These are phyloP conservation scores for Fomitopsis pulvina DNA, from an alignment of 768 basidiomycete species.

Conservation along the genomic window DNA sequence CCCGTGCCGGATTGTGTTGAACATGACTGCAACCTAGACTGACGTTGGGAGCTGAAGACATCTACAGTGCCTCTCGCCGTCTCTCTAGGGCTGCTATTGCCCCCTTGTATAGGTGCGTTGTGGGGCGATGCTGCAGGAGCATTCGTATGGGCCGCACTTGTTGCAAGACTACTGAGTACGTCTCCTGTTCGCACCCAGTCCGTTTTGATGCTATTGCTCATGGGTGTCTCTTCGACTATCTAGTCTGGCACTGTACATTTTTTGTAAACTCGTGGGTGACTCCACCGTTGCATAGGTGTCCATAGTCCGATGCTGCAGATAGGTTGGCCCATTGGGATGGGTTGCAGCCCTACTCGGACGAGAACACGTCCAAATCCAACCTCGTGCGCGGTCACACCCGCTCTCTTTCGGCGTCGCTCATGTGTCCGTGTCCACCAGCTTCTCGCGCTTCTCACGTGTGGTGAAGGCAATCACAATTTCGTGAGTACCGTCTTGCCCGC, in stretches of 20 bases:
- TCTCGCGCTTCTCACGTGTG: conserved; percentile 61
- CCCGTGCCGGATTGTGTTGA: no score
- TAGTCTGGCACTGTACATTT: conserved; percentile 69
- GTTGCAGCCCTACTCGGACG: conserved; percentile 73
- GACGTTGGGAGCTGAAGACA: no score
- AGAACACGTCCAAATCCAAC: conserved; percentile 71
- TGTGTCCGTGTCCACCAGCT: no score
- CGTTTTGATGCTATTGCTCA: background rate
- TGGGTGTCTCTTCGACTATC: background rate
- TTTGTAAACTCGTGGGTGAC: conserved; percentile 57
- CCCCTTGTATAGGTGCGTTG: conserved; percentile 43
- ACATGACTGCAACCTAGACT: no score
- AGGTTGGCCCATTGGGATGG: conserved; percentile 81
- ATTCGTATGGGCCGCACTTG: conserved; percentile 66
- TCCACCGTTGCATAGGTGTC: background rate
- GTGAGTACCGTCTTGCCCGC: conserved; percentile 32
- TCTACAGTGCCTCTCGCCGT: conserved; percentile 52
- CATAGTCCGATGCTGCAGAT: background rate
- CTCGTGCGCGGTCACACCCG: conserved; percentile 38
- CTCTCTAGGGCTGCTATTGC: conserved; percentile 51
- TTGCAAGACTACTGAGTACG: conserved; percentile 55
- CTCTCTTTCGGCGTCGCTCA: background rate
- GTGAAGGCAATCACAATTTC: conserved; percentile 78
- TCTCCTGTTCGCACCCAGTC: background rate
- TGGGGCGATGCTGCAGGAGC: conserved; percentile 65